Base-by-base conservation (phyloP, 1,284 basidiomycete species). In the Ceratorhiza oryzae-sativae region DNA sequence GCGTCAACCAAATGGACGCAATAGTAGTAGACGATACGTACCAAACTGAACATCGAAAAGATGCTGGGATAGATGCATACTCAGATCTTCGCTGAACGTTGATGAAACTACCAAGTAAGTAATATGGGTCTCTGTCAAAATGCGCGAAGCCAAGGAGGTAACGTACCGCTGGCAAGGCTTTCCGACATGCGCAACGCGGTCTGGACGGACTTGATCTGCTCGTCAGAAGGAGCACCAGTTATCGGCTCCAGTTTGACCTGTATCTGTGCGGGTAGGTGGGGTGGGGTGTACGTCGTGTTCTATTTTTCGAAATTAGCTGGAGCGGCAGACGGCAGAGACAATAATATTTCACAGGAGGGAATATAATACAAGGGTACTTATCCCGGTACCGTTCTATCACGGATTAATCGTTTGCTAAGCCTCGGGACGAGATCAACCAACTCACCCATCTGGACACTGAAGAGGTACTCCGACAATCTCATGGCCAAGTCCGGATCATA, bases 371-470 rank as follows among this genome's bases (percentile, higher is more conserved):
- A 20, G 59, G 41, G 32, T 61, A 46, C 23, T 20, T 46, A 2
- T 30, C 39, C 30, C 41, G 42, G 32, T 61, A 61, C 15, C 23
- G 10, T 12, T 41, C 59, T 61, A 20, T 13, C 32, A 56, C 12
- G 20, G 10, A 36, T 55, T 55, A 9, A 18, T 45, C 10, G 9
- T 39, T 13, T 39, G 6, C 5, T 53, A 20, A 53, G 12, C 8
- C 18, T 32, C 51, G 2, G 48, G 30, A 55, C 12, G 25, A 34
- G 30, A 3, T 55, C 3, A 36, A 18, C 6, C 12, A 3, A 20
- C 68, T 3, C 30, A 71, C 68, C 56, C 68, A 71, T 71, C 23
- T 71, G 68, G 18, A 59, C 42, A 4, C 32, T 30, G 23, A 71
- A 71, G 20, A 71, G 48, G n/a, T 71, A 36, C n/a, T 60, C 23